These are phyloP conservation scores for Zanthoxylum bungeanum DNA, from an alignment of 345 rosid species.

Conservation along the genomic window DNA sequence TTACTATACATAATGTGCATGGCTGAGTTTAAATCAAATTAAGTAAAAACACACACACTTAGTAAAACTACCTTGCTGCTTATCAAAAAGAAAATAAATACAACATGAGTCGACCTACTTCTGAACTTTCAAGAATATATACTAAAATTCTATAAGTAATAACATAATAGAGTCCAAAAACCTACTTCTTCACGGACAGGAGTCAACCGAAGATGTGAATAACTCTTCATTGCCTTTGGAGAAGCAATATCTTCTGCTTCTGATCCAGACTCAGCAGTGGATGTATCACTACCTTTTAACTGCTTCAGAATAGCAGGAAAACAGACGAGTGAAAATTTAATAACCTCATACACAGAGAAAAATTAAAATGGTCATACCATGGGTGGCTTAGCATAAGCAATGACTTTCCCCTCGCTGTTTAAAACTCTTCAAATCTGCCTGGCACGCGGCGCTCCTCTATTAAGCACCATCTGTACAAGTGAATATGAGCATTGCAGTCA, in stretches of 20 bases:
- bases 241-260: conserved; percentile 93
- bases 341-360: neutral
- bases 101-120: neutral
- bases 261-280: conserved; percentile 98
- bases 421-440: conserved; percentile 91
- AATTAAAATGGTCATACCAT: conserved; percentile 42
- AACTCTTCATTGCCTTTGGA: conserved; percentile 84
- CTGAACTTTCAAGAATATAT: neutral
- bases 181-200: conserved; percentile 98
- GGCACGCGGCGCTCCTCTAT: conserved; percentile 68
- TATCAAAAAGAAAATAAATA: neutral
- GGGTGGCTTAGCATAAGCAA: conserved; percentile 94
- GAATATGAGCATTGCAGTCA: conserved; percentile 12
- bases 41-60: too few relatives aligned
- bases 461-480: conserved; percentile 71
- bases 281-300: conserved; percentile 94
- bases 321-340: neutral
- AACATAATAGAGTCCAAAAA: conserved; percentile 2
- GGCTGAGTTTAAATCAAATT: too few relatives aligned
- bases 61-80: neutral
- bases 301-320: conserved; percentile 29
- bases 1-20: too few relatives aligned
- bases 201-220: conserved; percentile 80
- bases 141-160: neutral
- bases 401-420: conserved; percentile 86